Base-by-base conservation (phyloP, 176 grass and related monocot species). In the Otatea glauca region DNA sequence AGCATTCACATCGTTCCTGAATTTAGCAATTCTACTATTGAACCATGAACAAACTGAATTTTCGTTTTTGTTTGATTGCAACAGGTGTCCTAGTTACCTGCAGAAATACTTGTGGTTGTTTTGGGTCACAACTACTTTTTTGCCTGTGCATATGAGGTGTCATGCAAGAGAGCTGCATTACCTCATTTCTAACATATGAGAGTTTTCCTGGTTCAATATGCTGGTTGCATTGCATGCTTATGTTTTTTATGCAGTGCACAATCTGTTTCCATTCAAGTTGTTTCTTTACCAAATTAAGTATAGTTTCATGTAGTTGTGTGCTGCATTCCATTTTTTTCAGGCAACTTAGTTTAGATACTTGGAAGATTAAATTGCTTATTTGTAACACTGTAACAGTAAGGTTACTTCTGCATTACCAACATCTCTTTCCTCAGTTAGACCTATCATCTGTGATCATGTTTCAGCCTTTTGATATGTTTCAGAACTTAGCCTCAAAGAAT, bases 391-490 rank as follows among this genome's bases (percentile, higher is more conserved):
- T 42, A 49, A 75, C 34, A 51, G 53, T 77, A 68, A 27, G 59
- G 59, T 56, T 56, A 55, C 23, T 27, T 44, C 42, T 8, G 42
- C 42, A 44, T 44, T 44, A 44, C 42, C 42, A 44, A 2, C 39
- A 7, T 42, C 39, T 42, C 39, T 7, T 44, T 44, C 42, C 42
- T 44, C 10, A 43, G 73, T 17, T 72, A 48, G 21, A 51, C 29
- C 60, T 55, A 61, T 48, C 65, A 69, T 20, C 37, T 9, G 38
- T 82, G 39, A 78, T 65, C 38, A 71, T 75, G 75, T 88, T 53
- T 72, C 14, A 59, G 37, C 58, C 13, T 86, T 84, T 72, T 82
- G 50, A 78, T 42, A 80, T 84, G 73, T 80, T 88, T 76, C 53
- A 21, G 21, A 82, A 86, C 62, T 79, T 91, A 5, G 78, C 13